Conservation (phyloP, 495 filamentous ascomycete genomes). For the Neurospora sp. region DNA sequence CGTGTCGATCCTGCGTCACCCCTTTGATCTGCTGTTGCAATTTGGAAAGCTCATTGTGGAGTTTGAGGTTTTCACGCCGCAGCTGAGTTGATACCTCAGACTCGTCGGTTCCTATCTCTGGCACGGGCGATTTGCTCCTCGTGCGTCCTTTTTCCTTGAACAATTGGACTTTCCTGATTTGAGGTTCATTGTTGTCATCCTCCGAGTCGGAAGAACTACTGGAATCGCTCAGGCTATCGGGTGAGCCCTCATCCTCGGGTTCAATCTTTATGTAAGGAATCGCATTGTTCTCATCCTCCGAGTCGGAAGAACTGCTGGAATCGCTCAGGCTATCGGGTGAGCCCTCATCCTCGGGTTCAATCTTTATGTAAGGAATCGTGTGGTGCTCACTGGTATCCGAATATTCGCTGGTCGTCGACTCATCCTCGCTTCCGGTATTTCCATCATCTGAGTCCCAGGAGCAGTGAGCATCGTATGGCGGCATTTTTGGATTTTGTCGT, state of each 20-base stretch:
- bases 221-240: background rate
- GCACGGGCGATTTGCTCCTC: background rate
- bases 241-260: background rate
- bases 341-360: background rate
- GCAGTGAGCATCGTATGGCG: background rate
- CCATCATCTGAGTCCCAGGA: background rate
- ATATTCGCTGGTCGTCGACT: background rate
- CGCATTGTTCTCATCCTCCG: background rate
- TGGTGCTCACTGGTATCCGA: background rate
- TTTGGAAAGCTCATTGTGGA: background rate
- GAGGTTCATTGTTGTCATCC: background rate
- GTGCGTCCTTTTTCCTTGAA: background rate
- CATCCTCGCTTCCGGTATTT: background rate
- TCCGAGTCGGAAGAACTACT: background rate
- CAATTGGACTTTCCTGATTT: background rate
- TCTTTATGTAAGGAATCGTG: background rate
- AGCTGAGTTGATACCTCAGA: background rate
- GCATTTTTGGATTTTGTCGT: background rate
- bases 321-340: background rate
- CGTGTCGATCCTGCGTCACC: background rate
- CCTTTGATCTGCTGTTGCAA: background rate
- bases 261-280: background rate
- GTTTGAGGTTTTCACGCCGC: background rate
- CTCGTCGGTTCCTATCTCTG: background rate
- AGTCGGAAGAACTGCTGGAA: background rate